Evolutionary conservation across 176 grass and related monocot genomes (phyloP).

Genomic region (Ampelocalamus luodianensis): DNA sequence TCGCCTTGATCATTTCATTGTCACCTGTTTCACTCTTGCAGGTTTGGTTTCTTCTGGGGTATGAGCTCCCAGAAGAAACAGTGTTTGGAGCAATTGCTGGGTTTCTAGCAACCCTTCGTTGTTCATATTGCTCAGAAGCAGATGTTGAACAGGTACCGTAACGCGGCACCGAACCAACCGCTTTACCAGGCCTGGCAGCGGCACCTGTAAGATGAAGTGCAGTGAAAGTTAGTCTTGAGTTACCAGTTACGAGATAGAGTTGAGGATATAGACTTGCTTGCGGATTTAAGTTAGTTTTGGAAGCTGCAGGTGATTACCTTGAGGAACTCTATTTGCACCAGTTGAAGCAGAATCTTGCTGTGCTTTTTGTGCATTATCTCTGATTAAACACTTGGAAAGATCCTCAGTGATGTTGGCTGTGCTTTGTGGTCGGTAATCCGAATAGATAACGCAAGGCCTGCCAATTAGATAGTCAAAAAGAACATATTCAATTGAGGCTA

Average conservation of each 20-base stretch:
- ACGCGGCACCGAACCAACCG: slow-evolving; percentile 50
- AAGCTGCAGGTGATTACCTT: slow-evolving; percentile 42
- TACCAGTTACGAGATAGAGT: neutral
- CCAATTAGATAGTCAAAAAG: slow-evolving; percentile 36
- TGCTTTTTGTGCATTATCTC: slow-evolving; percentile 59
- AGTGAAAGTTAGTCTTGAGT: neutral
- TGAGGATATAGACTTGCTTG: slow-evolving; percentile 2
- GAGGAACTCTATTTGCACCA: slow-evolving; percentile 59
- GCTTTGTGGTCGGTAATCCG: slow-evolving; percentile 60
- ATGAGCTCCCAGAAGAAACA: slow-evolving; percentile 60
- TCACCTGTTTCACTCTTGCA: slow-evolving; percentile 82
- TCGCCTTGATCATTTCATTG: slow-evolving; percentile 55
- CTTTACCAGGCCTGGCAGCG: slow-evolving; percentile 67
- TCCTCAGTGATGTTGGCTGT: slow-evolving; percentile 67
- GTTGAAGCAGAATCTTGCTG: slow-evolving; percentile 50
- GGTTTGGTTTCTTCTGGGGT: slow-evolving; percentile 77
- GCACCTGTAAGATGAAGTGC: slow-evolving; percentile 53
- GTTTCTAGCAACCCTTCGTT: slow-evolving; percentile 60
- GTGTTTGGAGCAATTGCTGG: slow-evolving; percentile 53
- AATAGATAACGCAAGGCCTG: slow-evolving; percentile 74
- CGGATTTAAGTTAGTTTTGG: neutral
- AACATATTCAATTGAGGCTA: slow-evolving; percentile 16
- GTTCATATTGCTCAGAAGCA: slow-evolving; percentile 60
- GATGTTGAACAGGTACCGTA: slow-evolving; percentile 49
- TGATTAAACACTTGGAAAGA: slow-evolving; percentile 87